These are phyloP conservation scores for Podila epigama DNA, from an alignment of 192 early-diverging fungal species.

Conservation along the genomic window DNA sequence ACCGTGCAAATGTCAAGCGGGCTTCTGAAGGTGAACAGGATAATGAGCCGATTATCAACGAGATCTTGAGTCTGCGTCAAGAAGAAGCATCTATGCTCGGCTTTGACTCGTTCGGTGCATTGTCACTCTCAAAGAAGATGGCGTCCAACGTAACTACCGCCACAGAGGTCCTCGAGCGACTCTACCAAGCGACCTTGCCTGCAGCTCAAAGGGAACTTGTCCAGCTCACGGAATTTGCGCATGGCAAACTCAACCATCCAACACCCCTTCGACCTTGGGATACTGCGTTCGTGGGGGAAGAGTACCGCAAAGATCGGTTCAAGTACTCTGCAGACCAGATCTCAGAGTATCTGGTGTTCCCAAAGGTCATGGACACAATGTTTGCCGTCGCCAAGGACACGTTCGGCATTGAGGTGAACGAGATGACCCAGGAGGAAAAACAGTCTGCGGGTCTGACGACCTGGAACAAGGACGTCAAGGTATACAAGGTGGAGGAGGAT, in stretches of 20 bases:
- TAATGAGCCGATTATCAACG: slow-evolving; percentile 63
- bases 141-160: slow-evolving; percentile 53
- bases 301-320: slow-evolving; percentile 60
- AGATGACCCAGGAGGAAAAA: slow-evolving; percentile 47
- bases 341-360: slow-evolving; percentile 62
- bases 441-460: slow-evolving; percentile 42
- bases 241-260: slow-evolving; percentile 26
- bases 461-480: slow-evolving; percentile 66
- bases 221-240: slow-evolving; percentile 55
- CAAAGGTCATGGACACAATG: slow-evolving; percentile 59
- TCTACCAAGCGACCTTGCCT: slow-evolving; percentile 54
- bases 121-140: slow-evolving; percentile 67
- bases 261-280: slow-evolving; percentile 62
- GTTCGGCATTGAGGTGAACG: slow-evolving; percentile 57
- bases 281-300: slow-evolving; percentile 52
- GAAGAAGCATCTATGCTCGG: slow-evolving; percentile 61
- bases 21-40: slow-evolving; percentile 57
- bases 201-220: slow-evolving; percentile 53
- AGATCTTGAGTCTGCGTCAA: slow-evolving; percentile 59
- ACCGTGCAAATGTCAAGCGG: slow-evolving; percentile 56
- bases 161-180: slow-evolving; percentile 49
- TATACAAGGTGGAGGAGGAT: slow-evolving; percentile 60
- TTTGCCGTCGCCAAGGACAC: slow-evolving; percentile 61
- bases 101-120: slow-evolving; percentile 53
- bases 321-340: slow-evolving; percentile 63